phyloP scores from a whole-genome alignment of 1,284 basidiomycete species.

The Leccinum pachyderme region DNA sequence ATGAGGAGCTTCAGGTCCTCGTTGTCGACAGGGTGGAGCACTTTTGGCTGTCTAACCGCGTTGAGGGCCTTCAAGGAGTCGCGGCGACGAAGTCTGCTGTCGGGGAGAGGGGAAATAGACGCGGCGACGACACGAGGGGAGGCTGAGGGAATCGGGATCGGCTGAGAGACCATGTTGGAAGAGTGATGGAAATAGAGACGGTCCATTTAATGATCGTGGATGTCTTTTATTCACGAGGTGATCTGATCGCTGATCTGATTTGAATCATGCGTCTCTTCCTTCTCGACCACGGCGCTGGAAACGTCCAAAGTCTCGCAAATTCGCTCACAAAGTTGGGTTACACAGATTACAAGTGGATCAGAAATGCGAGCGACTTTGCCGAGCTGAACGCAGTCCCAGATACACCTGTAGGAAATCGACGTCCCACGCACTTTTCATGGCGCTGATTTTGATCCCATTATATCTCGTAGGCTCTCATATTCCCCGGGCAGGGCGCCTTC shows the following conservation, averaged over 20 bases:
- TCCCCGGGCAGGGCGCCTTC: constrained; percentile 98
- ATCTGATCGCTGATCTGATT: background rate
- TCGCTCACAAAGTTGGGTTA: constrained; percentile 87
- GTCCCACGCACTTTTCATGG: constrained; percentile 10
- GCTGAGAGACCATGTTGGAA: constrained; percentile 24
- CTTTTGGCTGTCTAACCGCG: constrained; percentile 54
- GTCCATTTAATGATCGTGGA: constrained; percentile 7
- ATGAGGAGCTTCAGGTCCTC: constrained; percentile 77
- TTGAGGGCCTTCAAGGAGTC: constrained; percentile 27
- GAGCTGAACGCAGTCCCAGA: constrained; percentile 31
- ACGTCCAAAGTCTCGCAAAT: constrained; percentile 93
- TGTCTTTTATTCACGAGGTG: constrained; percentile 16
- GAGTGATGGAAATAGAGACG: constrained; percentile 10
- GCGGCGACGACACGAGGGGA: constrained; percentile 41
- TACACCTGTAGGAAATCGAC: constrained; percentile 70
- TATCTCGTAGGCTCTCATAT: constrained; percentile 78
- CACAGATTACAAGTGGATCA: constrained; percentile 85
- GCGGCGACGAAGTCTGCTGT: constrained; percentile 39
- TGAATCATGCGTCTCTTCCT: constrained; percentile 73
- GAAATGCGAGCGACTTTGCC: constrained; percentile 77
- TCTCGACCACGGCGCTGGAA: constrained; percentile 95
- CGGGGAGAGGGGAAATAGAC: constrained; percentile 51
- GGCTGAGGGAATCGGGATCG: constrained; percentile 42
- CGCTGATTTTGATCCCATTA: constrained; percentile 10
- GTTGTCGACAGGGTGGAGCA: constrained; percentile 76